phyloP scores from a whole-genome alignment of 306 rosid genomes.

The Quercus dentata region DNA sequence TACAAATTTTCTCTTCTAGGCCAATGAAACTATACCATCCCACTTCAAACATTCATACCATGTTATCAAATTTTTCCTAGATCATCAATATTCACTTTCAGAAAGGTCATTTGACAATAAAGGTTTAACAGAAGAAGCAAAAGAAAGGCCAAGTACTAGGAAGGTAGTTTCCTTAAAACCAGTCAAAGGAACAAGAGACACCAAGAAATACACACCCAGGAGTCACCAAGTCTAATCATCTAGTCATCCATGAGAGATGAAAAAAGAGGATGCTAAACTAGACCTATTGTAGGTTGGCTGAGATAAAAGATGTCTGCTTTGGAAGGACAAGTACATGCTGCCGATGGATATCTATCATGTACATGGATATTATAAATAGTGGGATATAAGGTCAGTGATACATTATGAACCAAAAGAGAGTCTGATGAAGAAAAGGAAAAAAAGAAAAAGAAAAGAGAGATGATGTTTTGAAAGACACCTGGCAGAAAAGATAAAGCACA shows the following conservation, averaged over 20 bases:
- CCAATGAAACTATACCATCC: neutral
- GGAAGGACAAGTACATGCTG: too few species aligned
- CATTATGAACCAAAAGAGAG: neutral
- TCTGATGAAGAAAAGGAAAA: neutral
- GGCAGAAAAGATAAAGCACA: too few species aligned
- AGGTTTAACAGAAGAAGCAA: neutral
- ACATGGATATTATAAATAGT: too few species aligned
- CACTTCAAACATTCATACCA: neutral
- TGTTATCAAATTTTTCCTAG: neutral
- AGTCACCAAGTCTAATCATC: neutral
- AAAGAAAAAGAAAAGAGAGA: neutral
- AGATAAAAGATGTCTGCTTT: neutral
- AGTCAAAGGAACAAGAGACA: neutral
- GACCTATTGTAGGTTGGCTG: neutral
- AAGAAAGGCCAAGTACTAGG: neutral
- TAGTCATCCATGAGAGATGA: neutral
- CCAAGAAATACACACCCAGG: neutral
- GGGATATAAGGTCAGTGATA: neutral
- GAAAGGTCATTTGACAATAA: neutral
- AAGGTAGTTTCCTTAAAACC: neutral
- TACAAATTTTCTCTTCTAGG: neutral
- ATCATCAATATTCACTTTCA: neutral
- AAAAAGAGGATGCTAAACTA: neutral
- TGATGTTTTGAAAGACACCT: neutral
- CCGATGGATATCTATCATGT: too few species aligned